Evolutionary conservation across 495 filamentous ascomycete genomes (phyloP), one percentile per base, ranked within the genome.

Genomic region (Penicillium longicatenatum): DNA sequence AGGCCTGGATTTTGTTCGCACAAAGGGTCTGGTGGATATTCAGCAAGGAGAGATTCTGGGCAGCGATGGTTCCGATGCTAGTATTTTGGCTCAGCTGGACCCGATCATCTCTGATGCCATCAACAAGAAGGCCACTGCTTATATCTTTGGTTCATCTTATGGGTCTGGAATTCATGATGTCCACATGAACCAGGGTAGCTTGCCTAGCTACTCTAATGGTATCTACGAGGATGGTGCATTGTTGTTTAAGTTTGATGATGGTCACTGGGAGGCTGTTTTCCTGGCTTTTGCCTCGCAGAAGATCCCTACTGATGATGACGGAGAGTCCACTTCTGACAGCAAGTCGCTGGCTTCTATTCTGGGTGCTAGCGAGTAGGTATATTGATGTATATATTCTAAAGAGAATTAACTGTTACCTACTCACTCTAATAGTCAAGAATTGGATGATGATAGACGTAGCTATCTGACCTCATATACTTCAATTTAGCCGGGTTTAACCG

Each of bases 121-220:
- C 51, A 66, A 62, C 48, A 10, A 62, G 17, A 68, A 70, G 33
- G 70, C 73, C 9, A 68, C 61, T 3, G 57, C 67, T 26, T 77
- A 70, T 52, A 66, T 77, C 33, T 71, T 59, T 17, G 73, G 73
- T 1, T 67, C 69, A 10, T 69, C 66, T 7, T 76, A 66, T 57
- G 66, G 64, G 41, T 51, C 65, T 16, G 74, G 72, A 3, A 78
- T 78, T 31, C 75, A 78, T 57, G 68, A 78, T 58, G 58, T 78
- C 3, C 75, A 78, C 57, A 75, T 76, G 75, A 78, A 78, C 57
- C 75, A 78, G 61, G 73, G 75, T 31, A 75, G 66, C 60, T 50
- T 62, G 35, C 59, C 62, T 12, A 49, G 53, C 4, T 78, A 60
- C 53, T 62, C 68, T 24, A 78, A 78, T 53, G 72, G 72, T 9